These are phyloP conservation scores for Boletus bicolor DNA, from an alignment of 768 basidiomycete genomes.

Conservation along the genomic window DNA sequence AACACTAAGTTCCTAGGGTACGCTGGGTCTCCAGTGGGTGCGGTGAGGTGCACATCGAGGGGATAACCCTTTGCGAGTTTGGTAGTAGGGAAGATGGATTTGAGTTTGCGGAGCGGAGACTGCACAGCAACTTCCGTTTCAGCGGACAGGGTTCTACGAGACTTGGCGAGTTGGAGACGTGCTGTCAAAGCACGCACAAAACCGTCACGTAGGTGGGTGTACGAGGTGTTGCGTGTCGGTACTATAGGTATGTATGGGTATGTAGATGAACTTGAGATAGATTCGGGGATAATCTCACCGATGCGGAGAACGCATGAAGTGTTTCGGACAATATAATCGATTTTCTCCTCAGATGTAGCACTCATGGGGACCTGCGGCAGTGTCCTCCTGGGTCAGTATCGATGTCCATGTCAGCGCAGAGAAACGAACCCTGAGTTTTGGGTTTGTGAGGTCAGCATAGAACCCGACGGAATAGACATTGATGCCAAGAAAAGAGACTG, in stretches of 20 bases:
- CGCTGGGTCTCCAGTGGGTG: conserved; percentile 44
- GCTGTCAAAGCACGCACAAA: conserved; percentile 72
- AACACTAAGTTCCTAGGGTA: conserved; percentile 57
- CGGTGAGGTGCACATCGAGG: conserved; percentile 65
- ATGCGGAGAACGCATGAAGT: conserved; percentile 74
- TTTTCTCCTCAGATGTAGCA: conserved; percentile 66
- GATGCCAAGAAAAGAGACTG: conserved; percentile 83
- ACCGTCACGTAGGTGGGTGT: conserved; percentile 77
- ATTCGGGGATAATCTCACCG: conserved; percentile 38
- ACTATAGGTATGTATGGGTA: conserved; percentile 39
- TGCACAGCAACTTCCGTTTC: conserved; percentile 57
- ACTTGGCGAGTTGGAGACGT: conserved; percentile 51
- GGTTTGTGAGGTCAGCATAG: conserved; percentile 78
- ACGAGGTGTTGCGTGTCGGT: conserved; percentile 76
- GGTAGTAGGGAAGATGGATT: conserved; percentile 72
- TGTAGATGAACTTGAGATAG: not conserved
- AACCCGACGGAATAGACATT: conserved; percentile 90
- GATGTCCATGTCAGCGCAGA: not conserved
- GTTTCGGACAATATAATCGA: conserved; percentile 62
- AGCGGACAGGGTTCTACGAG: conserved; percentile 51
- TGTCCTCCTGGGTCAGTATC: conserved; percentile 1
- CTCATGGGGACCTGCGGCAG: conserved; percentile 46
- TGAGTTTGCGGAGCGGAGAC: conserved; percentile 66
- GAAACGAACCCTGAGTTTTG: conserved; percentile 51
- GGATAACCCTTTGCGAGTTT: conserved; percentile 63